Evolutionary conservation across 805 yeast species (phyloP).

Genomic region (Torulaspora quercuum): DNA sequence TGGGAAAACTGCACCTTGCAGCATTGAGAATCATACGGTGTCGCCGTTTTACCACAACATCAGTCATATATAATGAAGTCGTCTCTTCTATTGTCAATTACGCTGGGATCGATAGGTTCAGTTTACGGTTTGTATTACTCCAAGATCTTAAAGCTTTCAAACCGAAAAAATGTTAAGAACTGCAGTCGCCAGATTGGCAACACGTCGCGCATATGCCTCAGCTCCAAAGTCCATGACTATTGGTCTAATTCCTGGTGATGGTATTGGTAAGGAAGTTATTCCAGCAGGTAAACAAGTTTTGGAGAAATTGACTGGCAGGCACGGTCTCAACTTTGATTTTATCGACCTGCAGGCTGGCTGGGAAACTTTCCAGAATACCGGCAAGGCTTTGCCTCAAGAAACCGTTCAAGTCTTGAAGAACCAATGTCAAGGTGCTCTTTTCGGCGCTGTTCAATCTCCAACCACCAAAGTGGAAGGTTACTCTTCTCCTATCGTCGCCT

Average conservation of each 20-base stretch:
- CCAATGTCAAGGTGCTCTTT: conserved; percentile 94
- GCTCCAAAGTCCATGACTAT: conserved; percentile 48
- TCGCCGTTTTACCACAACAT: too few species aligned
- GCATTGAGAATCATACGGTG: too few species aligned
- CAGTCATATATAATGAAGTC: too few species aligned
- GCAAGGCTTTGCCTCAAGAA: conserved; percentile 90
- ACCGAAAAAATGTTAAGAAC: conserved; percentile 35
- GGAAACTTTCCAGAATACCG: conserved; percentile 90
- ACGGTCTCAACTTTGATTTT: conserved; percentile 78
- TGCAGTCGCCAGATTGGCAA: conserved; percentile 26
- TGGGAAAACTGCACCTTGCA: conserved; percentile 10
- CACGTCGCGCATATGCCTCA: conserved; percentile 38
- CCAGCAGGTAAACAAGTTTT: conserved; percentile 92
- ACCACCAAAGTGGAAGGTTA: conserved; percentile 91
- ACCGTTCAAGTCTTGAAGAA: conserved; percentile 74
- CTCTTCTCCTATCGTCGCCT: conserved; percentile 98
- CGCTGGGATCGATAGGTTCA: too few species aligned
- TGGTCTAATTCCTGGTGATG: conserved; percentile 94
- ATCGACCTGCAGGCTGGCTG: conserved; percentile 90
- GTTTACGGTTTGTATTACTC: too few species aligned
- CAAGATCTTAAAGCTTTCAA: too few species aligned
- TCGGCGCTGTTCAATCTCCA: conserved; percentile 97
- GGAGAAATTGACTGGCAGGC: conserved; percentile 74
- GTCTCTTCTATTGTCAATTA: too few species aligned
- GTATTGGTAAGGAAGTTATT: conserved; percentile 95